Evolutionary conservation across 208 protist species (phyloP), one percentile per base, ranked within the genome.

Genomic region (Crithidia thermophila): DNA sequence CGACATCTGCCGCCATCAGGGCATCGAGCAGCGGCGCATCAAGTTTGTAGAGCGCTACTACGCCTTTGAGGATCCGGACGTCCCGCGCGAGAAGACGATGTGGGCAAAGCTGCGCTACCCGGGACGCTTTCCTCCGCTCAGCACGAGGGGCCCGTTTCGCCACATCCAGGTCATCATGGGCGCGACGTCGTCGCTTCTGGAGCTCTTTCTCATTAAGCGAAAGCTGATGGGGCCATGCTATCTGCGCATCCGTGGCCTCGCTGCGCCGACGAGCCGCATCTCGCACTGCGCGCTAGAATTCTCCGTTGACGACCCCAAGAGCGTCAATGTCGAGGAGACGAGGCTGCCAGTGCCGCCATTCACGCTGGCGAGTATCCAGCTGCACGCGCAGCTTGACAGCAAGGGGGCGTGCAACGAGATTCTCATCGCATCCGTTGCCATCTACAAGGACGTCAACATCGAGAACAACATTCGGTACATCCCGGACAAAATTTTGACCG

Each of bases 141-240:
- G 58, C 55, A 50, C 69, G 4, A 84, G 83, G 31, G 68, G 45
- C 23, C 40, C 70, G 14, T 86, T 87, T 37, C 55, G 59, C 10
- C 90, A 97, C 46, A 90, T 98, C 43, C 67, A 67, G 37, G 53
- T 80, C 43, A 77, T 96, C n/a, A 93, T 98, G 66, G 96, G 96
- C 42, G 74, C 87, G 0, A 76, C 81, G 23, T 80, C 82, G 4
- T 93, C 82, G 27, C 68, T 95, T 14, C 67, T 98, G n/a, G 97
- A 99, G 83, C 66, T 94, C 7, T 97, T 99, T 58, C 57, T 99
- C 0, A 50, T 99, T 8, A 97, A 98, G 64, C 82, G 85, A 36
- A 92, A 87, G 55, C 70, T 99, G 14, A 98, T 94, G 88, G 98
- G 98, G 2, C 98, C 98, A 20, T 91, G 76, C 62, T 99, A 91